Conservation (phyloP, 83 land plant genomes). For the Picea abies region DNA sequence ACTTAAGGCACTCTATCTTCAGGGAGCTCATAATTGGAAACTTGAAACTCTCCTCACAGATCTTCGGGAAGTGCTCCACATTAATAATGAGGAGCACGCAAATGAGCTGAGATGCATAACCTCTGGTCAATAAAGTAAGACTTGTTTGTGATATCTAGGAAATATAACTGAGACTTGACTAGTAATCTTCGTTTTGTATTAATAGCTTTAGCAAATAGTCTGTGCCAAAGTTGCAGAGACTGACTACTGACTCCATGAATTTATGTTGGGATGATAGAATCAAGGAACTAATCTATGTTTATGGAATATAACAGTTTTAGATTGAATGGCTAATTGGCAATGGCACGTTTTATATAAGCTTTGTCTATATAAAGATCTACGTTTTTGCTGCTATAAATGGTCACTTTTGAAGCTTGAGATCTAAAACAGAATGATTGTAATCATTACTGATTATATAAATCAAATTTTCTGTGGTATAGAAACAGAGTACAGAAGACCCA, state of each 20-base stretch:
- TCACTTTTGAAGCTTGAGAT: not conserved
- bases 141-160: not conserved
- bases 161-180: too few species aligned
- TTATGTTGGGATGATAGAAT: not conserved
- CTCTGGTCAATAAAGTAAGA: not conserved
- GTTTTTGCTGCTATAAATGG: not conserved
- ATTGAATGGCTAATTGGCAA: not conserved
- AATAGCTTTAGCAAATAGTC: not conserved
- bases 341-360: too few species aligned
- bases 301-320: not conserved
- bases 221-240: not conserved
- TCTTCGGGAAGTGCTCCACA: not conserved
- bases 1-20: constrained; percentile 11
- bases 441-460: not conserved
- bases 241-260: not conserved
- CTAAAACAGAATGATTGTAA: not conserved
- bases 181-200: too few species aligned
- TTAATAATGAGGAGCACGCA: constrained; percentile 6
- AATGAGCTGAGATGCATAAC: constrained; percentile 2
- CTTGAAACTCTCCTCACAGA: not conserved
- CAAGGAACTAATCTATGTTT: not conserved
- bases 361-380: not conserved
- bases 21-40: not conserved
- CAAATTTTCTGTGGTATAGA: not conserved
- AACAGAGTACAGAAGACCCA: too few species aligned